These are phyloP conservation scores for Trichoderma harzianum DNA, from an alignment of 2,329 filamentous ascomycete species.

Conservation along the genomic window DNA sequence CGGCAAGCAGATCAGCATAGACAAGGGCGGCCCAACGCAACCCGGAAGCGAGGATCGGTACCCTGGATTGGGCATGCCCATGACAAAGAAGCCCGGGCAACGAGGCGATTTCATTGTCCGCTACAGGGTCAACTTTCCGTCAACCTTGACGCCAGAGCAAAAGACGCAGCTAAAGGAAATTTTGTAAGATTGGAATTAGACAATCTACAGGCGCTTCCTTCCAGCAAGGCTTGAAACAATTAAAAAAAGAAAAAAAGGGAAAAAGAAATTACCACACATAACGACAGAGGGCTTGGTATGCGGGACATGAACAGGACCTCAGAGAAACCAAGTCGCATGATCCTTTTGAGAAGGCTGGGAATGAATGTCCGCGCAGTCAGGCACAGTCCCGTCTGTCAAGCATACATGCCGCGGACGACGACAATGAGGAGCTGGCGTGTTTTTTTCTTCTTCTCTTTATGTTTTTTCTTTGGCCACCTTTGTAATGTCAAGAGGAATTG, in stretches of 20 bases:
- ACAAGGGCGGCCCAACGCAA: conserved; percentile 79
- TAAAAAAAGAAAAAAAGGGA: neutral
- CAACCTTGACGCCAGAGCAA: conserved; percentile 69
- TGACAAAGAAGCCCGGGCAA: conserved; percentile 81
- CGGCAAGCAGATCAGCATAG: conserved; percentile 75
- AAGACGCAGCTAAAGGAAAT: conserved; percentile 80
- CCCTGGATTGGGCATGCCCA: conserved; percentile 87
- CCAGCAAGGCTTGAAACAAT: neutral
- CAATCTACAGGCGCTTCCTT: neutral
- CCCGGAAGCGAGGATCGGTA: conserved; percentile 79
- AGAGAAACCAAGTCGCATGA: conserved; percentile 3
- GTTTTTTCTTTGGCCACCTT: neutral
- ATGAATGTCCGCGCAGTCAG: conserved; percentile 4
- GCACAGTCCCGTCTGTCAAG: conserved; percentile 3
- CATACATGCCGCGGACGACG: neutral
- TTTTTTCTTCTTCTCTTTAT: neutral
- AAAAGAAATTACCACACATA: neutral
- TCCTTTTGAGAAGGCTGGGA: neutral
- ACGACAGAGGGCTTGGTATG: conserved; percentile 17
- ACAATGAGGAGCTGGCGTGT: neutral
- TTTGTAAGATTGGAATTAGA: conserved; percentile 44
- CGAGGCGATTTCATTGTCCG: conserved; percentile 85
- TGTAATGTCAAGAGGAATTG: conserved; percentile 12
- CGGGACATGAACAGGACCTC: conserved; percentile 19
- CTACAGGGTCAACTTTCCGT: conserved; percentile 91